Conservation (phyloP, 1,139 yeast species). For the Pneumocystis murina region DNA sequence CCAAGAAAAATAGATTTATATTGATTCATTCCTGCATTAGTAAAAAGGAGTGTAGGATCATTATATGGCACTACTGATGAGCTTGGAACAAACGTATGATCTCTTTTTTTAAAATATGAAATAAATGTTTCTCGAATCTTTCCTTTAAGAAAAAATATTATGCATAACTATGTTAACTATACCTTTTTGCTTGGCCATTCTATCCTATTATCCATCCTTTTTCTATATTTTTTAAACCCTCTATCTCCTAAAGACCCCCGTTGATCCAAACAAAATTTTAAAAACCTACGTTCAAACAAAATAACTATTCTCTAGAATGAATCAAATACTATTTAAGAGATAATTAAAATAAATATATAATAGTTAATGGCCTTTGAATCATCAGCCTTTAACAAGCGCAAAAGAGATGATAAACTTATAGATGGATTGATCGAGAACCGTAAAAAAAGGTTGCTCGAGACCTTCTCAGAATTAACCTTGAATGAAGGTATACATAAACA, state of each 20-base stretch:
- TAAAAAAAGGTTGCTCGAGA: neutral
- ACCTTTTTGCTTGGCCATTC: slow-evolving; percentile 5
- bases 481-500: slow-evolving; percentile 3
- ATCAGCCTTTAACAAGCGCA: slow-evolving; percentile 1
- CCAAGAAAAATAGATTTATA: slow-evolving; percentile 94
- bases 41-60: slow-evolving; percentile 55
- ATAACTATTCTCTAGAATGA: neutral
- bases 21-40: slow-evolving; percentile 40
- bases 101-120: slow-evolving; percentile 49
- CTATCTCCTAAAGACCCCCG: neutral
- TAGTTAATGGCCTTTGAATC: neutral
- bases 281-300: neutral
- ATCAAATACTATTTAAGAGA: neutral
- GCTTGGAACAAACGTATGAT: slow-evolving; percentile 74
- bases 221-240: slow-evolving; percentile 4
- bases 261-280: neutral
- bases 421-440: neutral
- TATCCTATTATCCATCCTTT: neutral
- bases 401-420: neutral
- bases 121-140: slow-evolving; percentile 75
- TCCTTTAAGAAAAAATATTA: neutral
- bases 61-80: slow-evolving; percentile 95
- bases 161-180: neutral
- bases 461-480: neutral
- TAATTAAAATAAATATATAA: neutral